These are phyloP conservation scores for Moesziomyces parantarcticus DNA, from an alignment of 1,284 basidiomycete species.

Conservation along the genomic window DNA sequence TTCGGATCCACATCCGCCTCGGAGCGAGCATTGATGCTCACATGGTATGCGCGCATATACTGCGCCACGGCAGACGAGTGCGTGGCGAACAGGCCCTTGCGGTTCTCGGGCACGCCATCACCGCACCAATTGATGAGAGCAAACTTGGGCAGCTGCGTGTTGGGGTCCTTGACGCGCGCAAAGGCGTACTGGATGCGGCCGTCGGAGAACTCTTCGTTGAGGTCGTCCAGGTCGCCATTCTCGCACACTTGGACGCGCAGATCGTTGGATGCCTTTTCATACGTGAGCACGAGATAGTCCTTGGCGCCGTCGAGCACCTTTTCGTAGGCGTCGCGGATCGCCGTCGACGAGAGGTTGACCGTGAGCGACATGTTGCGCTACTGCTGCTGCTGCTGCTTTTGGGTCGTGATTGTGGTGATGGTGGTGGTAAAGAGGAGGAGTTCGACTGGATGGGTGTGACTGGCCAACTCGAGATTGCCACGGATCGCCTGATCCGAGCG, in stretches of 20 bases:
- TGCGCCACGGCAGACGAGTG: constrained; percentile 84
- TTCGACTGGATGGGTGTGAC: not conserved
- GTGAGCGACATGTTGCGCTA: constrained; percentile 67
- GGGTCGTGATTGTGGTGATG: not conserved
- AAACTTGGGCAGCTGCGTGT: constrained; percentile 90
- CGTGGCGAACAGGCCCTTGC: constrained; percentile 90
- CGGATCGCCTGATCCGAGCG: constrained; percentile 1
- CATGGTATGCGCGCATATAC: constrained; percentile 83
- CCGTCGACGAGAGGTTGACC: constrained; percentile 79
- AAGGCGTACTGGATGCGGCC: constrained; percentile 96
- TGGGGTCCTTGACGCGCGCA: constrained; percentile 85
- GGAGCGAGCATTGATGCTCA: constrained; percentile 89
- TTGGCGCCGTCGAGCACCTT: constrained; percentile 71
- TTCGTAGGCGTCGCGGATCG: constrained; percentile 69
- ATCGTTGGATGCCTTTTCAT: constrained; percentile 87
- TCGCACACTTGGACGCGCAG: constrained; percentile 83
- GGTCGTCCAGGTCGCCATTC: constrained; percentile 80
- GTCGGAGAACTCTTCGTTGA: constrained; percentile 93
- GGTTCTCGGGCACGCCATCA: constrained; percentile 90
- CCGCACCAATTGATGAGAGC: constrained; percentile 84
- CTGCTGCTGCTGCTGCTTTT: no score
- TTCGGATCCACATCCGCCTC: constrained; percentile 74
- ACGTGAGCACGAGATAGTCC: constrained; percentile 88
- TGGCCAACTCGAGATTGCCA: no score
- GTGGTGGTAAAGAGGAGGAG: not conserved